Evolutionary conservation across 495 filamentous ascomycete genomes (phyloP).

Genomic region (Neurospora cerealis): DNA sequence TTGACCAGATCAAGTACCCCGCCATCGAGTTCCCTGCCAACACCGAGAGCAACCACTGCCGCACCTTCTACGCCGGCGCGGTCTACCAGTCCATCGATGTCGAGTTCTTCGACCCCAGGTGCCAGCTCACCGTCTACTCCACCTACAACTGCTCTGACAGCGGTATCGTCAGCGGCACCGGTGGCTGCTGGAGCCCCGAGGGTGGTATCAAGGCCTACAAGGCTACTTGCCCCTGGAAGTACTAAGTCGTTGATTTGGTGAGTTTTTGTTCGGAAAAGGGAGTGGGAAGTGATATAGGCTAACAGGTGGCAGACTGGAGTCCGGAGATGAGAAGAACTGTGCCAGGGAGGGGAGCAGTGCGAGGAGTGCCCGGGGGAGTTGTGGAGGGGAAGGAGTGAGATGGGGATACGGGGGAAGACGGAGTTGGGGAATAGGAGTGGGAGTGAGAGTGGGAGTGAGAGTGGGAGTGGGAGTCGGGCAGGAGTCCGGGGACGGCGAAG

Average conservation of each 20-base stretch:
- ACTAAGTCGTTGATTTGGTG: neutral
- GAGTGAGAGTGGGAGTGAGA: no score
- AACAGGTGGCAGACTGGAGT: neutral
- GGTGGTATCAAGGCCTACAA: constrained; percentile 2
- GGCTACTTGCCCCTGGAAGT: constrained; percentile 3
- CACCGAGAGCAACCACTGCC: neutral
- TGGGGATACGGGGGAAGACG: neutral
- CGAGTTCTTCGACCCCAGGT: neutral
- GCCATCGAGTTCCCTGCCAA: neutral
- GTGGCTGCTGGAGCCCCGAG: constrained; percentile 4
- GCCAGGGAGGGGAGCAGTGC: neutral
- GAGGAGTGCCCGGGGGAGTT: neutral
- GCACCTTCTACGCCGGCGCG: constrained; percentile 1
- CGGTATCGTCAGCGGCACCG: neutral
- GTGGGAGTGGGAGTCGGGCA: neutral
- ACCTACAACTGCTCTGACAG: constrained; percentile 1
- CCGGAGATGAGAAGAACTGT: neutral
- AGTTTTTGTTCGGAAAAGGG: no score
- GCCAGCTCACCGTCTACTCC: constrained; percentile 2
- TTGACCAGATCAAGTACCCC: constrained; percentile 31
- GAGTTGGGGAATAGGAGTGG: neutral
- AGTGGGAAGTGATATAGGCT: no score
- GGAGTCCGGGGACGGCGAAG: neutral
- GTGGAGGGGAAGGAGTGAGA: neutral
- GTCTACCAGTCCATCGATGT: neutral